Base-by-base conservation (phyloP, 2,329 filamentous ascomycete species). In the Gnomoniopsis sp. region DNA sequence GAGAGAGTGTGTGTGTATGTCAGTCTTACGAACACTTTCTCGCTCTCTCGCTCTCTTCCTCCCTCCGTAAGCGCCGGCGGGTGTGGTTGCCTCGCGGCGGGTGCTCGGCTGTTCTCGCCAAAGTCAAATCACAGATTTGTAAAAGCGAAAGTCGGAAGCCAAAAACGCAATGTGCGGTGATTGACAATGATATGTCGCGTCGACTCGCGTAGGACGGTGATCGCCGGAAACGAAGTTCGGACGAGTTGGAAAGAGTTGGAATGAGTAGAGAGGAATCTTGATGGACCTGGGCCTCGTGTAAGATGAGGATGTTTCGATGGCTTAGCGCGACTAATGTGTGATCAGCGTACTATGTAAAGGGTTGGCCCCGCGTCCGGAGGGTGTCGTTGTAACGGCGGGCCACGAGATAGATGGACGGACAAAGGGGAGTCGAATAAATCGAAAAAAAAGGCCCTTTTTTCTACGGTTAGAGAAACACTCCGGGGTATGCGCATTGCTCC, bases 271-370 rank as follows among this genome's bases (percentile, higher is more conserved):
- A 54, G 34, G 52, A 48, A 19, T 21, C 26, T 54, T 21, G 52
- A 54, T 47, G 17, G 14, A 26, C 41, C 17, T 55, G 26, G 47
- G 59, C 53, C 52, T 58, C 43, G 59, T 53, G 59, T 52, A 56
- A 59, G 55, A 58, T 61, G 59, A 58, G 56, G 58, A 55, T 49
- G 47, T 61, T 49, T 36, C 51, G 51, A 61, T 61, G 59, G 58
- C 51, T 58, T 52, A 61, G 55, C 57, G 57, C 52, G 58, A 61
- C 59, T 61, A 61, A 55, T 61, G 59, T 58, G 59, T 61, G 59
- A 61, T 59, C 55, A 59, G 59, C 59, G 47, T 46, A 48, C n/a
- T n/a, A n/a, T n/a, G n/a, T n/a, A 55, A 51, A 43, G 49, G 47
- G 49, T 46, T 38, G 44, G 38, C 17, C 38, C 43, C 36, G 17